Conservation (phyloP, 2,329 filamentous ascomycete species). For the Phialophora verrucosa region DNA sequence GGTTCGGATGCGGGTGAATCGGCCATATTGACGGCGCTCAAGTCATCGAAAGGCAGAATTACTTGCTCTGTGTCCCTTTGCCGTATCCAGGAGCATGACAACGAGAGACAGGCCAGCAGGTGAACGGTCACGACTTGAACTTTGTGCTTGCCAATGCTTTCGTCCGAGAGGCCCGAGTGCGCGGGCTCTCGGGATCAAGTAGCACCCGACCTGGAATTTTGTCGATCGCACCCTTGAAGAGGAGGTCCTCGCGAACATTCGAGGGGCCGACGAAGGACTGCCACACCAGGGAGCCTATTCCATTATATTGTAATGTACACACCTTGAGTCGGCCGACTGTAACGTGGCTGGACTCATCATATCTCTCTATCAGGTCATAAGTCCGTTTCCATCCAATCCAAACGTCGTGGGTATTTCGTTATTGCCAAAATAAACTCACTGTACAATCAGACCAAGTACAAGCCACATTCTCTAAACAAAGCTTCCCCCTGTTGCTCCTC, state of each 20-base stretch:
- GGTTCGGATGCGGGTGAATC: conserved; percentile 33
- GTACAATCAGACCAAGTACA: conserved; percentile 13
- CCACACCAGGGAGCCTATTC: background rate
- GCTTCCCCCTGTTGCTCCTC: conserved; percentile 16
- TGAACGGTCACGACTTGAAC: conserved; percentile 12
- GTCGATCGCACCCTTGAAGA: conserved; percentile 5
- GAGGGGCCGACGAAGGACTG: background rate
- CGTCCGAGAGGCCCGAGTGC: conserved; percentile 13
- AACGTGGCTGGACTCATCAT: conserved; percentile 3
- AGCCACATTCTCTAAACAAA: conserved; percentile 14
- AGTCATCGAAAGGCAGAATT: conserved; percentile 10
- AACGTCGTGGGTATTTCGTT: conserved; percentile 25
- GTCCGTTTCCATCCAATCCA: conserved; percentile 17
- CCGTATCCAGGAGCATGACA: conserved; percentile 16
- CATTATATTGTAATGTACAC: conserved; percentile 13
- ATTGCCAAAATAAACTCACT: conserved; percentile 17
- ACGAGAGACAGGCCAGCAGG: conserved; percentile 6
- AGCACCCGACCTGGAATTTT: background rate
- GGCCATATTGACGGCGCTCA: conserved; percentile 20
- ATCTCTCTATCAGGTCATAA: conserved; percentile 17
- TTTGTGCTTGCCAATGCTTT: conserved; percentile 12
- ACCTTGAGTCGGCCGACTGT: conserved; percentile 5
- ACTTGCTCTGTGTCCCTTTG: background rate
- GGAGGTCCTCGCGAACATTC: background rate
- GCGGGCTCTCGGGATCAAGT: conserved; percentile 19